Percentiles rank a stretch among this genome's conserved stretches.
phyloP scores from a whole-genome alignment of 768 basidiomycete species.

The Hirschioporus abietinus region DNA sequence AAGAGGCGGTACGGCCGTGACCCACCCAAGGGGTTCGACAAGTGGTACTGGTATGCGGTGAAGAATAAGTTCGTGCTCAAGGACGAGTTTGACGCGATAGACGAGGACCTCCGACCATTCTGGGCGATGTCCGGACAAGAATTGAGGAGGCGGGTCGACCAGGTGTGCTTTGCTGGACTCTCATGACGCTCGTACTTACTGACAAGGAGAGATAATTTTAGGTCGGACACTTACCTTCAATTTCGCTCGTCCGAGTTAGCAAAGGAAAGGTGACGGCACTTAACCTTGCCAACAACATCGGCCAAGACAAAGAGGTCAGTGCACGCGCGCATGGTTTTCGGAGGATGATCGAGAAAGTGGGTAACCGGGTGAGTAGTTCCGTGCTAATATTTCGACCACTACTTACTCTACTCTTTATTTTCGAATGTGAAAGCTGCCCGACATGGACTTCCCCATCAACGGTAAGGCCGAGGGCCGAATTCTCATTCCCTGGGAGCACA shows the following conservation, averaged over 20 bases:
- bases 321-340: slow-evolving; percentile 39
- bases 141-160: slow-evolving; percentile 26
- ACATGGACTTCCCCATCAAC: slow-evolving; percentile 52
- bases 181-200: background rate
- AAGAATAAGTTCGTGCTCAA: slow-evolving; percentile 35
- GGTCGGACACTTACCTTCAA: slow-evolving; percentile 37
- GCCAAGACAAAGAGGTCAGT: slow-evolving; percentile 34
- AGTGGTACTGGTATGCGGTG: slow-evolving; percentile 39
- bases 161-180: slow-evolving; percentile 15
- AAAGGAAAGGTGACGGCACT: slow-evolving; percentile 32
- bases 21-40: slow-evolving; percentile 40
- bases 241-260: slow-evolving; percentile 35
- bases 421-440: slow-evolving; percentile 30
- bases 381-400: slow-evolving; percentile 20
- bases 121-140: slow-evolving; percentile 35
- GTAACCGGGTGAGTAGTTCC: slow-evolving; percentile 22
- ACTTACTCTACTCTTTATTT: background rate
- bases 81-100: slow-evolving; percentile 38
- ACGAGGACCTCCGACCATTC: slow-evolving; percentile 37
- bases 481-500: slow-evolving; percentile 41
- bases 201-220: no score
- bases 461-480: slow-evolving; percentile 46
- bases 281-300: slow-evolving; percentile 31
- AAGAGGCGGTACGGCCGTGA: slow-evolving; percentile 34
- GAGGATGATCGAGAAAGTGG: slow-evolving; percentile 40